Evolutionary conservation across 306 rosid genomes (phyloP).

Genomic region (Pachyrhizus erosus): DNA sequence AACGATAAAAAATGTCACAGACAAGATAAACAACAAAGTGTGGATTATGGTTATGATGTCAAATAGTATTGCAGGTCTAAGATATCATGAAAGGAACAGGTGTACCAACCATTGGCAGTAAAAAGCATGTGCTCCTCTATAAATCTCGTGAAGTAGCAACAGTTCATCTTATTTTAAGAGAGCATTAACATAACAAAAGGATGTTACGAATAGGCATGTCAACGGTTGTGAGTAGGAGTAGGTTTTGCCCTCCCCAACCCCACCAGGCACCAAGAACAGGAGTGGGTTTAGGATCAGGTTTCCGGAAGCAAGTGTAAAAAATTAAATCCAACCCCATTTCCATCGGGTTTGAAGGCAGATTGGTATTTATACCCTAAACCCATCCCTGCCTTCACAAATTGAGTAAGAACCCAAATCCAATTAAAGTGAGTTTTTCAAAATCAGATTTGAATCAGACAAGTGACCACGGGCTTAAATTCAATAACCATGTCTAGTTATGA

Average conservation of each 20-base stretch:
- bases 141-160: neutral
- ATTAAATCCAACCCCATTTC: neutral
- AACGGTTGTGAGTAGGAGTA: no score
- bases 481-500: neutral
- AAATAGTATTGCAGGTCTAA: neutral
- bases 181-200: no score
- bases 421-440: neutral
- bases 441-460: neutral
- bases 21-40: neutral
- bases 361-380: neutral
- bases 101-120: neutral
- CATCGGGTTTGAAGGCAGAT: neutral
- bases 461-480: neutral
- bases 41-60: slow-evolving; percentile 2
- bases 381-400: neutral
- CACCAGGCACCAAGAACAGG: no score
- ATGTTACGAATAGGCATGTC: no score
- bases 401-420: neutral
- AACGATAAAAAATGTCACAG: neutral
- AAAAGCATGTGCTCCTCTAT: neutral
- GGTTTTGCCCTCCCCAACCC: no score
- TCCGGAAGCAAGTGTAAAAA: no score
- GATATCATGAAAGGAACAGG: slow-evolving; percentile 12
- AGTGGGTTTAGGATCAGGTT: neutral
- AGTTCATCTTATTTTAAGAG: no score